Evolutionary conservation across 169 alveolate species (phyloP).

Genomic region (Cardiosporidium cionae): DNA sequence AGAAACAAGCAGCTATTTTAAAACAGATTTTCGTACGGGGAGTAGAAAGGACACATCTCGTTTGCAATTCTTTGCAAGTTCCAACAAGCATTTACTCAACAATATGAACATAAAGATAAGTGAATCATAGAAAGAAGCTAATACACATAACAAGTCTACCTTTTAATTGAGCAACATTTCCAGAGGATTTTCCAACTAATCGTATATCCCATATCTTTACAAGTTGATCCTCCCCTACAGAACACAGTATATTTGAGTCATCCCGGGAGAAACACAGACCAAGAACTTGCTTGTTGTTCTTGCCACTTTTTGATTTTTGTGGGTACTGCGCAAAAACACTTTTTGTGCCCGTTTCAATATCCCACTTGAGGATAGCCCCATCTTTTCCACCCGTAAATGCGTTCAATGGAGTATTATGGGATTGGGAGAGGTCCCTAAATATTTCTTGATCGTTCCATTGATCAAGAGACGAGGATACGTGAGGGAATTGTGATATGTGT

Average conservation of each 20-base stretch:
- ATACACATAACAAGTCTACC: too few relatives aligned
- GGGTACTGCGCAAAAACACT: not conserved
- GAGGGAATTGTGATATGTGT: not conserved
- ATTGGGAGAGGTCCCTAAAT: too few relatives aligned
- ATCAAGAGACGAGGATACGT: not conserved
- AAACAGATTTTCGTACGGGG: too few relatives aligned
- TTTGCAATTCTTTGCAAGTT: too few relatives aligned
- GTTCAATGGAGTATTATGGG: too few relatives aligned
- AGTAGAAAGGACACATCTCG: too few relatives aligned
- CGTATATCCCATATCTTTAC: slow-evolving; percentile 47
- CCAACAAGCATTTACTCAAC: too few relatives aligned
- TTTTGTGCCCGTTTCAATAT: slow-evolving; percentile 14
- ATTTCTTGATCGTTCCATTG: too few relatives aligned
- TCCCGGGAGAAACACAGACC: slow-evolving; percentile 24
- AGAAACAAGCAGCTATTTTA: too few relatives aligned
- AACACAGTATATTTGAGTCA: slow-evolving; percentile 26
- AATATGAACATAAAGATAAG: too few relatives aligned
- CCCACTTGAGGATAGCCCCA: slow-evolving; percentile 46
- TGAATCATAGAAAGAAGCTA: too few relatives aligned
- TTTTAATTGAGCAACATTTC: not conserved
- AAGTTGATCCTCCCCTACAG: slow-evolving; percentile 44
- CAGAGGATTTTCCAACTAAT: not conserved
- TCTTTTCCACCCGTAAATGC: slow-evolving; percentile 52
- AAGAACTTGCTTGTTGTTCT: slow-evolving; percentile 1
- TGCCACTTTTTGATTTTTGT: not conserved